Evolutionary conservation across 2,329 filamentous ascomycete species (phyloP), one percentile per base, ranked within the genome.

Genomic region (Zasmidium citrigriseum): DNA sequence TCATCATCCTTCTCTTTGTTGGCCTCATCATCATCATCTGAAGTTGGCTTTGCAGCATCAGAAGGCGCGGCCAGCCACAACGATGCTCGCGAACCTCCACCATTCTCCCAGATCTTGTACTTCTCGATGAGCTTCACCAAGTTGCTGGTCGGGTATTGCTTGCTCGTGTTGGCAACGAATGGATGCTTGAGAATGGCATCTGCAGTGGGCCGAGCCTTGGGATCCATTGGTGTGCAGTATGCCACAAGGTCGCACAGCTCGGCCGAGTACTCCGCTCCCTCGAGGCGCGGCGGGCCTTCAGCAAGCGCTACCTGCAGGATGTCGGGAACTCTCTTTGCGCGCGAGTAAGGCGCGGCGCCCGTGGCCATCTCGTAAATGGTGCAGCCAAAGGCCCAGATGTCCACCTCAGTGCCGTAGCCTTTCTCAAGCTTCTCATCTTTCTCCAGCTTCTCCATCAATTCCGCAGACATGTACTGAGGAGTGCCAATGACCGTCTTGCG

Each of bases 341-440:
- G n/a, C 34, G n/a, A 3, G 22, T 5, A 48, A 84, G 80, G 46
- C 90, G 90, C 2, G 90, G 89, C 18, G 87, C 90, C 90, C 3
- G 88, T 91, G 1, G 90, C 89, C 73, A 93, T 90, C 73, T 95
- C 90, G 67, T 86, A 91, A 1, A 91, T 81, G 72, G 92, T 89
- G 61, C 89, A 89, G 1, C 90, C 91, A 70, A 91, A 92, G 1
- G 90, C 89, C 90, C 91, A 95, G 52, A 93, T 91, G 67, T 95
- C 90, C 46, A 82, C 75, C 56, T 82, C 80, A 5, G 73, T 77
- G 11, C 80, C 78, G 64, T 82, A 82, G 2, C 67, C 70, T 52
- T 75, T 87, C 22, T 57, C 45, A 7, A 49, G 16, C 4, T 49
- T 47, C n/a, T 24, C 79, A 38, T 83, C 80, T 57, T 88, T 84